phyloP scores from a whole-genome alignment of 768 basidiomycete genomes.

The Rhodotorula graminis region DNA sequence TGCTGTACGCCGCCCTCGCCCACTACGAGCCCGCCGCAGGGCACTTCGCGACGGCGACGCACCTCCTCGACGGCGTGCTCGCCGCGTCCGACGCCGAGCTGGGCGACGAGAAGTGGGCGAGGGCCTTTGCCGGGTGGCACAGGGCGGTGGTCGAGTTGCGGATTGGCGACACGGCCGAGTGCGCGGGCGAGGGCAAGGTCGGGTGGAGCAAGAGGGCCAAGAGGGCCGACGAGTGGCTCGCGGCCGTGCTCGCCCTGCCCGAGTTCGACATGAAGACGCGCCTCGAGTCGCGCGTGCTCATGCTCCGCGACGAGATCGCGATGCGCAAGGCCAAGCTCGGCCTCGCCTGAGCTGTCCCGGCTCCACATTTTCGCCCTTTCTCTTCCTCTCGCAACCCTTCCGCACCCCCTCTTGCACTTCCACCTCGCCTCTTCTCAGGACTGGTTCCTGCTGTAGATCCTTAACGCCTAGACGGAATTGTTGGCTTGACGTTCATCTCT shows the following conservation, averaged over 20 bases:
- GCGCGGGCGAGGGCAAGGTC: neutral
- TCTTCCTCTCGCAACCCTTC: no score
- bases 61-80: constrained; percentile 10
- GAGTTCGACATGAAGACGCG: constrained; percentile 34
- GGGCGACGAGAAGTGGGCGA: constrained; percentile 29
- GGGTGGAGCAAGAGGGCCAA: constrained; percentile 1
- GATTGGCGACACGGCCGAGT: neutral
- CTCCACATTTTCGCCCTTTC: no score
- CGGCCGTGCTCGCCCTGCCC: neutral
- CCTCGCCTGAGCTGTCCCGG: neutral
- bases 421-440: no score
- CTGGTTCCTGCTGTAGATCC: no score
- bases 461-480: no score
- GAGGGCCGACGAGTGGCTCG: constrained; percentile 16
- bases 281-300: constrained; percentile 24
- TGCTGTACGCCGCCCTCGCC: constrained; percentile 23
- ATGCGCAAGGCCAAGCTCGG: constrained; percentile 18
- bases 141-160: constrained; percentile 9
- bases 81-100: neutral
- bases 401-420: no score
- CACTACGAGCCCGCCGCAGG: neutral
- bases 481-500: no score
- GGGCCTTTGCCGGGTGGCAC: constrained; percentile 23
- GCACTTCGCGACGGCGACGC: neutral
- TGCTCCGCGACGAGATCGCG: constrained; percentile 24